phyloP scores from a whole-genome alignment of 2,329 filamentous ascomycete species.

The Xylariaceae sp. region DNA sequence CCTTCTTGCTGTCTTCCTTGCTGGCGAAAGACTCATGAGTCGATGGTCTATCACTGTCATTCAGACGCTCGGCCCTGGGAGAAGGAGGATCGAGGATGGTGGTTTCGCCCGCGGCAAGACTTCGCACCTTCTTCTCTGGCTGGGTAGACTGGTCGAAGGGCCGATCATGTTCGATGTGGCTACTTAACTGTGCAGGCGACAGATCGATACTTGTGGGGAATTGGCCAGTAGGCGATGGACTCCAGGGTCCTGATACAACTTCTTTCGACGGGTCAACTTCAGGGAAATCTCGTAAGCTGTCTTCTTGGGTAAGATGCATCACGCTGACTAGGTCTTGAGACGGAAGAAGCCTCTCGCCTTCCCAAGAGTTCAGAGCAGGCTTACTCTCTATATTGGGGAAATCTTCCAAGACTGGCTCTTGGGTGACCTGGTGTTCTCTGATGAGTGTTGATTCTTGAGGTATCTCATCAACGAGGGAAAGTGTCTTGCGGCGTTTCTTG shows the following conservation, averaged over 20 bases:
- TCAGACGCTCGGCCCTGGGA: slow-evolving; percentile 9
- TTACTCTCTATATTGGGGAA: no score
- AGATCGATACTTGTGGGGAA: slow-evolving; percentile 25
- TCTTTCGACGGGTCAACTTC: slow-evolving; percentile 7
- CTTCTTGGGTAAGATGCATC: no score
- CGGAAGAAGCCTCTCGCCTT: background rate
- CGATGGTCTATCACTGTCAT: background rate
- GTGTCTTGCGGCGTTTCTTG: slow-evolving; percentile 26
- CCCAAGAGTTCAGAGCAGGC: no score
- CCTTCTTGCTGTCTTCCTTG: slow-evolving; percentile 12
- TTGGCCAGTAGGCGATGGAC: slow-evolving; percentile 13
- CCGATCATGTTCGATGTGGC: slow-evolving; percentile 34
- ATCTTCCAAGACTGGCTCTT: no score
- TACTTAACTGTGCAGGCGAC: slow-evolving; percentile 33
- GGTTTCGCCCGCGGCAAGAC: slow-evolving; percentile 22
- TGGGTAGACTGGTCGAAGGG: slow-evolving; percentile 34
- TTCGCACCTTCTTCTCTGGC: slow-evolving; percentile 35
- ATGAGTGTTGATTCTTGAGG: background rate
- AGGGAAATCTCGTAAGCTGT: no score
- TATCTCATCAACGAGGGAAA: background rate
- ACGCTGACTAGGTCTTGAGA: slow-evolving; percentile 13
- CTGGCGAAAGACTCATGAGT: slow-evolving; percentile 1
- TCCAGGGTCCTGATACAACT: slow-evolving; percentile 14
- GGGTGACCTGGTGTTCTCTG: no score
- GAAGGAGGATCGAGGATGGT: slow-evolving; percentile 27